A percentile compares a stretch with the other conserved stretches of the same genome.
These are phyloP conservation scores for Diaporthe ampelina DNA, from an alignment of 2,329 filamentous ascomycete species.

Conservation along the genomic window DNA sequence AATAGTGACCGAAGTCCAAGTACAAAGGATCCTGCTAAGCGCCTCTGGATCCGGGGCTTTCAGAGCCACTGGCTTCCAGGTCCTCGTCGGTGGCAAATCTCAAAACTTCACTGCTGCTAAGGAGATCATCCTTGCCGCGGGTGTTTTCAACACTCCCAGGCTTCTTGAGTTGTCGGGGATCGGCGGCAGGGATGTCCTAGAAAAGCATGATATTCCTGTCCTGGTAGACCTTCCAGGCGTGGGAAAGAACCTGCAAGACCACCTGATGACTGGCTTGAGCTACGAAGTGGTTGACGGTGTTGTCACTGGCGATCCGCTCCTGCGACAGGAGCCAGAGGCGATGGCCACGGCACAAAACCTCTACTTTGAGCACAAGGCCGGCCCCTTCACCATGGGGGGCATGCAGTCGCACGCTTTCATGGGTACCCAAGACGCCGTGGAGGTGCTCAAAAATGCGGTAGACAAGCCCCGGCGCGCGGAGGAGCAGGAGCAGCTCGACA, in stretches of 20 bases:
- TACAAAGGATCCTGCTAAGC: conserved; percentile 39
- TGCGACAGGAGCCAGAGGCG: conserved; percentile 36
- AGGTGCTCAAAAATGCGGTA: neutral
- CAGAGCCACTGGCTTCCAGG: conserved; percentile 40
- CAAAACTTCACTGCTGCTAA: conserved; percentile 35
- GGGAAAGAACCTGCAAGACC: conserved; percentile 37
- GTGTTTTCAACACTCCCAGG: conserved; percentile 44
- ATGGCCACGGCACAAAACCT: conserved; percentile 39
- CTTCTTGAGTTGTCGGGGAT: conserved; percentile 45
- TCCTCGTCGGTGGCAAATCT: conserved; percentile 39
- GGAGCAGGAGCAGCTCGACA: conserved; percentile 39
- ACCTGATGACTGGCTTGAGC: conserved; percentile 41
- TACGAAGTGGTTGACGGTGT: conserved; percentile 45
- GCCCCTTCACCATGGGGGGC: conserved; percentile 44
- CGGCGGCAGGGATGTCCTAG: conserved; percentile 15
- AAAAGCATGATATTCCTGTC: conserved; percentile 1
- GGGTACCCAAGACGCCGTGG: conserved; percentile 38
- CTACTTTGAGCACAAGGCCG: conserved; percentile 43
- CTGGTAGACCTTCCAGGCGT: conserved; percentile 25
- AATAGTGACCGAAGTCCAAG: conserved; percentile 40
- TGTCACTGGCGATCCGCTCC: conserved; percentile 44
- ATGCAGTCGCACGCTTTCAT: conserved; percentile 46
- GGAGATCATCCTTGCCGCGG: conserved; percentile 44
- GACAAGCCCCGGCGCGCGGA: neutral
- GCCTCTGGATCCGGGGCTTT: conserved; percentile 31